phyloP scores from a whole-genome alignment of 2,329 filamentous ascomycete genomes.

The Ramularia endophylla region DNA sequence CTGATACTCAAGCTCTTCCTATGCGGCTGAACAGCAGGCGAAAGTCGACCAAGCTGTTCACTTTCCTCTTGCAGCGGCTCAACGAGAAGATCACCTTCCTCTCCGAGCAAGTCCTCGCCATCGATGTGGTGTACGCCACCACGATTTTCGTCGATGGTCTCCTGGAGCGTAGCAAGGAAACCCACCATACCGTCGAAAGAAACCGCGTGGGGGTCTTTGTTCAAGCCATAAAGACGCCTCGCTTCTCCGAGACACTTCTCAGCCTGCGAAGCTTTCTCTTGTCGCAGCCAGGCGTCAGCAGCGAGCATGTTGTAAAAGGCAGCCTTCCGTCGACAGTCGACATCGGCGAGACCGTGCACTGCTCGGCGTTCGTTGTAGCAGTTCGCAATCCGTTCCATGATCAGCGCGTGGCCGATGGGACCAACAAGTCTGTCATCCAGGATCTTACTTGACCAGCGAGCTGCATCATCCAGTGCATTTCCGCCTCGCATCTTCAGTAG shows the following conservation, averaged over 20 bases:
- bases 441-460: constrained; percentile 73
- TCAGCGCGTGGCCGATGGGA: constrained; percentile 68
- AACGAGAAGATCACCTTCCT: constrained; percentile 25
- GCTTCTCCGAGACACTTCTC: constrained; percentile 72
- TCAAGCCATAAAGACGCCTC: constrained; percentile 41
- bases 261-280: constrained; percentile 71
- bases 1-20: constrained; percentile 38
- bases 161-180: constrained; percentile 64
- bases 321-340: constrained; percentile 73
- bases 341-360: constrained; percentile 50
- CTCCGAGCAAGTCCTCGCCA: constrained; percentile 35
- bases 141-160: constrained; percentile 49
- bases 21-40: constrained; percentile 27
- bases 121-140: constrained; percentile 31
- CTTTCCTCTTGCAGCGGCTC: constrained; percentile 31
- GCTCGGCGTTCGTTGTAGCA: constrained; percentile 71
- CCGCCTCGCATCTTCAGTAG: constrained; percentile 75
- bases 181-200: constrained; percentile 48
- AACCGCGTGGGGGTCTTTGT: constrained; percentile 18
- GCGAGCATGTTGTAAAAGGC: constrained; percentile 83
- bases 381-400: constrained; percentile 78
- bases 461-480: constrained; percentile 76
- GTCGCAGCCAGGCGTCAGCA: constrained; percentile 74
- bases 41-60: constrained; percentile 29
- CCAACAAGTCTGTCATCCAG: constrained; percentile 74